A percentile compares a stretch with the other conserved stretches of the same genome.
These are phyloP conservation scores for Trypanosoma vivax DNA, from an alignment of 208 protist genomes.

Conservation along the genomic window DNA sequence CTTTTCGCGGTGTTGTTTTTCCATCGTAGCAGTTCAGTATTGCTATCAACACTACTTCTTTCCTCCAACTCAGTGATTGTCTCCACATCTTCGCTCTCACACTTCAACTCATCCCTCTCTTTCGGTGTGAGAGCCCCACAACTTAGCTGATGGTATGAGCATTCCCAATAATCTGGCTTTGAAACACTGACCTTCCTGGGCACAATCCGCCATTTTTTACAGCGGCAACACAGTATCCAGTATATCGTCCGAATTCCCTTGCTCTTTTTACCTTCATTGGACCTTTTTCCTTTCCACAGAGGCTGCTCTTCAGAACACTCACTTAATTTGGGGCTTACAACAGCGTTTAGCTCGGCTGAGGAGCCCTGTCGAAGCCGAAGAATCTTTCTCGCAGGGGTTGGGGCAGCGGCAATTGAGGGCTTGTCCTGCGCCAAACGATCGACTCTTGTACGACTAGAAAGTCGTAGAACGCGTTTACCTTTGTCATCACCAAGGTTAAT, in stretches of 20 bases:
- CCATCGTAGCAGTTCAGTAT: no score
- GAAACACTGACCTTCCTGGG: slow-evolving; percentile 23
- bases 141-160: no score
- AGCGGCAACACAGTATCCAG: slow-evolving; percentile 49
- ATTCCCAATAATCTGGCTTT: slow-evolving; percentile 44
- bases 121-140: no score
- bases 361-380: no score
- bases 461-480: slow-evolving; percentile 4
- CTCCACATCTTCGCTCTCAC: not conserved
- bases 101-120: not conserved
- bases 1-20: no score
- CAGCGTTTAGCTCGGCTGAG: no score
- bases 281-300: not conserved
- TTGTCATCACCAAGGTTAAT: not conserved
- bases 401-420: no score
- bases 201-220: slow-evolving; percentile 34
- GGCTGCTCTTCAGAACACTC: no score
- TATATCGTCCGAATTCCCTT: slow-evolving; percentile 12
- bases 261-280: not conserved
- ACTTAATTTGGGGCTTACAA: no score
- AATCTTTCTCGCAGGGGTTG: no score
- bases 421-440: no score
- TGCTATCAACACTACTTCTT: slow-evolving; percentile 1
- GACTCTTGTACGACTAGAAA: not conserved
- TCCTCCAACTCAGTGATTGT: no score